Percentiles rank a stretch among this genome's conserved stretches.
Conservation (phyloP, 2,329 filamentous ascomycete genomes). For the Cadophora gregata region DNA sequence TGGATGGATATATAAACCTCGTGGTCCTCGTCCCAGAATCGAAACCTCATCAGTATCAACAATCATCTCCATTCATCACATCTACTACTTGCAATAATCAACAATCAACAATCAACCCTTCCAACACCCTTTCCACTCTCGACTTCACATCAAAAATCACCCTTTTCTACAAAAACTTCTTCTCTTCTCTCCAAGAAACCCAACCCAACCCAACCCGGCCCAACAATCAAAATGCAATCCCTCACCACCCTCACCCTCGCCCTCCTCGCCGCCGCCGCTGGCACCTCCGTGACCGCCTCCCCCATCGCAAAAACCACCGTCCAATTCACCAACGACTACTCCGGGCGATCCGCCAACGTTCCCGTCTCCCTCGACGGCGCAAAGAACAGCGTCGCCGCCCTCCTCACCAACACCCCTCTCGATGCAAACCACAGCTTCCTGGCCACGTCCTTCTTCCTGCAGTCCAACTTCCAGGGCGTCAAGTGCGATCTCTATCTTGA, state of each 20-base stretch:
- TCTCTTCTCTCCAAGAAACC: neutral
- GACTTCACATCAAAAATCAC: slow-evolving; percentile 5
- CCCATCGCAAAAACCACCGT: slow-evolving; percentile 9
- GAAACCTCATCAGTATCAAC: slow-evolving; percentile 14
- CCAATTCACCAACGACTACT: slow-evolving; percentile 18
- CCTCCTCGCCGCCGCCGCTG: slow-evolving; percentile 12
- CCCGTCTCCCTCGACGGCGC: slow-evolving; percentile 1
- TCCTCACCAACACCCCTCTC: slow-evolving; percentile 13
- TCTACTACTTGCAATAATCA: neutral
- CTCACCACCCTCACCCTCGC: slow-evolving; percentile 14
- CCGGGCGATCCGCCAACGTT: slow-evolving; percentile 15
- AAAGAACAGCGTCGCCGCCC: slow-evolving; percentile 5
- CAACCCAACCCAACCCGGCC: neutral
- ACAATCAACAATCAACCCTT: neutral
- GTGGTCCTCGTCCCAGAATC: slow-evolving; percentile 2
- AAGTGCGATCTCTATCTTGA: slow-evolving; percentile 13
- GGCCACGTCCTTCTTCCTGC: slow-evolving; percentile 21
- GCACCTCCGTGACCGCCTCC: neutral
- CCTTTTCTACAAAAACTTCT: no score
- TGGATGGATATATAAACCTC: slow-evolving; percentile 15
- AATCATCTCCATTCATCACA: slow-evolving; percentile 7
- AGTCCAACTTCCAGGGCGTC: slow-evolving; percentile 21
- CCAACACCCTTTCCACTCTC: neutral
- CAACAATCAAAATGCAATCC: slow-evolving; percentile 23
- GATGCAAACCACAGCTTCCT: slow-evolving; percentile 19